Percentiles rank a stretch among this genome's conserved stretches.
Evolutionary conservation across 2,329 filamentous ascomycete genomes (phyloP).

Genomic region (Colletotrichum godetiae): DNA sequence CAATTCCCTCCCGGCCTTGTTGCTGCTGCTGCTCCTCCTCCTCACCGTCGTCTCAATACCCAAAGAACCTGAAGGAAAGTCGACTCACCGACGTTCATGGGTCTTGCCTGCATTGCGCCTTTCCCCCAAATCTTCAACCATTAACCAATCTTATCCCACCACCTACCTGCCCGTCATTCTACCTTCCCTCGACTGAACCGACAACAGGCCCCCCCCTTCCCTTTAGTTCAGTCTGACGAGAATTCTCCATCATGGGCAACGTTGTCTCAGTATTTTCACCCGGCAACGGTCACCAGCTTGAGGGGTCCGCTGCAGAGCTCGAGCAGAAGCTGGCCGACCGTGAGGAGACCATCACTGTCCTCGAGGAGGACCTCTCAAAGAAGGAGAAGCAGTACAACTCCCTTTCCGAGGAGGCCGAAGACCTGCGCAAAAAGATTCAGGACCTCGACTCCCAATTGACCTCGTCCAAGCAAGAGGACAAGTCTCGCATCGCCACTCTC

Average conservation of each 20-base stretch:
- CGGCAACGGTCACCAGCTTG: slow-evolving; percentile 47
- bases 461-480: slow-evolving; percentile 44
- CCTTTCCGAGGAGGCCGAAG: slow-evolving; percentile 49
- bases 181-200: slow-evolving; percentile 1
- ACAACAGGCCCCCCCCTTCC: background rate
- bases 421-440: slow-evolving; percentile 52
- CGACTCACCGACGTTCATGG: slow-evolving; percentile 26
- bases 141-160: background rate
- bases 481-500: slow-evolving; percentile 47
- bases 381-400: slow-evolving; percentile 51
- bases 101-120: slow-evolving; percentile 26
- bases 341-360: slow-evolving; percentile 48
- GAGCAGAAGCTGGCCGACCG: slow-evolving; percentile 53
- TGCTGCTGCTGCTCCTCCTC: background rate
- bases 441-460: slow-evolving; percentile 46
- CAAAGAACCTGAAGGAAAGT: background rate
- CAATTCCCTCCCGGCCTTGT: background rate
- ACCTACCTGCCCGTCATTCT: background rate
- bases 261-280: slow-evolving; percentile 52
- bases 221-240: background rate
- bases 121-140: slow-evolving; percentile 10
- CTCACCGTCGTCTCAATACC: background rate
- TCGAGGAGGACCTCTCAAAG: slow-evolving; percentile 48
- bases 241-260: slow-evolving; percentile 48
- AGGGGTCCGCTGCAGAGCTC: slow-evolving; percentile 45